phyloP scores from a whole-genome alignment of 148 eudicot species.

The Vaccinium macrocarpon region DNA sequence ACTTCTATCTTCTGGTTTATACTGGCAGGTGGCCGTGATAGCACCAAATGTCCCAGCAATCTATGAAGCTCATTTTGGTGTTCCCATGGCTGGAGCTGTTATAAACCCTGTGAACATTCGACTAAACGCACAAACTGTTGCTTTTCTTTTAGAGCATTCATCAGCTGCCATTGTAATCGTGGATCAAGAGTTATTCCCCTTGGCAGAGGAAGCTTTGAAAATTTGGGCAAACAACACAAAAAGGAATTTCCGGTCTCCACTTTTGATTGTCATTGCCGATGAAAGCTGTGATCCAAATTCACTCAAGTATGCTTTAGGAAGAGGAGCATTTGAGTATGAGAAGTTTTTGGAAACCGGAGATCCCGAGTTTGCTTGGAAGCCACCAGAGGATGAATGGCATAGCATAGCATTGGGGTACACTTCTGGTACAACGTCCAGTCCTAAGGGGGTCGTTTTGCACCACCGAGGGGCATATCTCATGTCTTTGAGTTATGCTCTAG shows the following conservation, averaged over 20 bases:
- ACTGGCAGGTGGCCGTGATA: conserved; percentile 80
- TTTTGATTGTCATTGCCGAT: conserved; percentile 77
- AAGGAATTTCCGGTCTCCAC: conserved; percentile 59
- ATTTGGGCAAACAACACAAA: conserved; percentile 47
- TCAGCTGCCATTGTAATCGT: conserved; percentile 64
- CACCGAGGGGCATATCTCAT: conserved; percentile 90
- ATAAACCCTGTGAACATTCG: conserved; percentile 83
- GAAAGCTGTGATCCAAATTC: conserved; percentile 64
- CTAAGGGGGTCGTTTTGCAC: conserved; percentile 92
- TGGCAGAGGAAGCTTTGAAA: conserved; percentile 80
- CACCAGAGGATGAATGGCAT: conserved; percentile 96
- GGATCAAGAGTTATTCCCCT: conserved; percentile 79
- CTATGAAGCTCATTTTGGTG: conserved; percentile 93
- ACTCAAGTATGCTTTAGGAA: conserved; percentile 64
- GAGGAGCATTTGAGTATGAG: conserved; percentile 81
- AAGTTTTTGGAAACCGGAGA: conserved; percentile 75
- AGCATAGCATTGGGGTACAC: conserved; percentile 90
- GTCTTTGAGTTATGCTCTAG: conserved; percentile 64
- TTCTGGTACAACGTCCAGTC: conserved; percentile 96
- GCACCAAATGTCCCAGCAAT: conserved; percentile 90
- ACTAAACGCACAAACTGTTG: conserved; percentile 65
- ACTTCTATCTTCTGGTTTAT: background rate
- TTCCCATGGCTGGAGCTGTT: conserved; percentile 96
- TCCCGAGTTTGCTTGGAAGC: conserved; percentile 74
- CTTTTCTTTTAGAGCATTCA: conserved; percentile 84